Evolutionary conservation across 2,329 filamentous ascomycete species (phyloP).

Genomic region (Lachnellula willkommii): DNA sequence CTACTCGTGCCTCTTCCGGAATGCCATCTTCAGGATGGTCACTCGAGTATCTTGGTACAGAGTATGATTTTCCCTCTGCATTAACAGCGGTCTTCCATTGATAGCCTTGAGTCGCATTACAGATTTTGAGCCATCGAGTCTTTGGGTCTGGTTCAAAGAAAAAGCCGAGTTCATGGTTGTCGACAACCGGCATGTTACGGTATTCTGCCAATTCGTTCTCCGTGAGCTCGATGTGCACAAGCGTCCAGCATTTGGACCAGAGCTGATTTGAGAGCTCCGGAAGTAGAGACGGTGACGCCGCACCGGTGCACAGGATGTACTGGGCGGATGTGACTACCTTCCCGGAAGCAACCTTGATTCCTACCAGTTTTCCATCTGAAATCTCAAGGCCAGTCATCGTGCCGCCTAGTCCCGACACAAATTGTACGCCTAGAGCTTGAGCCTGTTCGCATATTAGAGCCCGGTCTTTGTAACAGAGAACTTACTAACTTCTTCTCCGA

Average conservation of each 20-base stretch:
- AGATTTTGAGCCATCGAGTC: slow-evolving; percentile 45
- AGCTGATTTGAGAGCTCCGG: slow-evolving; percentile 37
- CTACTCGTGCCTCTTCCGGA: slow-evolving; percentile 40
- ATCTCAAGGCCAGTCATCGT: slow-evolving; percentile 24
- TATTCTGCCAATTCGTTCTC: slow-evolving; percentile 42
- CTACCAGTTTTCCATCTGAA: slow-evolving; percentile 35
- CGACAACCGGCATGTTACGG: slow-evolving; percentile 44
- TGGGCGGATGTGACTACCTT: slow-evolving; percentile 32
- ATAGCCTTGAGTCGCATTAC: slow-evolving; percentile 40
- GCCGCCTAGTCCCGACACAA: slow-evolving; percentile 5
- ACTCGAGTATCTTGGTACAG: slow-evolving; percentile 34
- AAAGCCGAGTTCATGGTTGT: slow-evolving; percentile 47
- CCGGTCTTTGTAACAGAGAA: slow-evolving; percentile 18
- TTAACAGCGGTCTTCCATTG: slow-evolving; percentile 30
- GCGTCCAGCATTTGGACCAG: slow-evolving; percentile 43
- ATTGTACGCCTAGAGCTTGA: slow-evolving; percentile 5
- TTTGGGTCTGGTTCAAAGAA: slow-evolving; percentile 49
- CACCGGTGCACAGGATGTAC: slow-evolving; percentile 42
- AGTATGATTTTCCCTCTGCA: slow-evolving; percentile 32
- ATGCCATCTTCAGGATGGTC: slow-evolving; percentile 34
- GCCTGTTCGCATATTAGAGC: not conserved
- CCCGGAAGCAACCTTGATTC: slow-evolving; percentile 32
- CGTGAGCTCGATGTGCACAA: slow-evolving; percentile 45
- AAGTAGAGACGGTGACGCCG: slow-evolving; percentile 39
- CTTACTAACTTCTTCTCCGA: slow-evolving; percentile 31